Evolutionary conservation across 2,329 filamentous ascomycete species (phyloP).

Genomic region (Aspergillus niger): DNA sequence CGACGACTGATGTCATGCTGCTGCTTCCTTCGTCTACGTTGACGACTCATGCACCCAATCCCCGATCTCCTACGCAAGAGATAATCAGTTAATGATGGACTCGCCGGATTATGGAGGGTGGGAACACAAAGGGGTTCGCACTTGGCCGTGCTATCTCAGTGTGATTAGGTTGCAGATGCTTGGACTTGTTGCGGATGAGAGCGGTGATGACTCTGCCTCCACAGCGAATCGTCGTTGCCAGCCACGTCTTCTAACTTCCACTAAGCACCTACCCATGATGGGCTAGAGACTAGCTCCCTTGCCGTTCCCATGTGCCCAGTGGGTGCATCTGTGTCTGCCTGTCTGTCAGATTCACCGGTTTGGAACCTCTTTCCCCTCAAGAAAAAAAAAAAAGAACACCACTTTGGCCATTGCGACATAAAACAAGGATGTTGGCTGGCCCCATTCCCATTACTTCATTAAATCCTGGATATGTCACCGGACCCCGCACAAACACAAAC

Average conservation of each 20-base stretch:
- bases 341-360: slow-evolving; percentile 9
- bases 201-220: background rate
- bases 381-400: background rate
- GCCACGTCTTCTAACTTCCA: slow-evolving; percentile 14
- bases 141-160: slow-evolving; percentile 9
- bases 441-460: slow-evolving; percentile 1
- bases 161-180: slow-evolving; percentile 20
- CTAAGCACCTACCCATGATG: slow-evolving; percentile 5
- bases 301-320: slow-evolving; percentile 18
- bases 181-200: slow-evolving; percentile 10
- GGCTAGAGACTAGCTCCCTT: slow-evolving; percentile 15
- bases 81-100: background rate
- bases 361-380: background rate
- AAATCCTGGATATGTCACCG: slow-evolving; percentile 13
- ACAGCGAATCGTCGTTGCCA: slow-evolving; percentile 14
- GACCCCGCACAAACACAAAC: slow-evolving; percentile 15
- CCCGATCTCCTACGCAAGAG: background rate
- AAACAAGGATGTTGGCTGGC: slow-evolving; percentile 12
- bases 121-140: slow-evolving; percentile 8
- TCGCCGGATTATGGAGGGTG: slow-evolving; percentile 2
- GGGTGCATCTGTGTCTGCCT: slow-evolving; percentile 6
- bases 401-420: background rate
- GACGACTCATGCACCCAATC: slow-evolving; percentile 2
- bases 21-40: background rate
- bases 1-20: slow-evolving; percentile 16